Evolutionary conservation across 345 rosid species (phyloP), one percentile per base, ranked within the genome.

Genomic region (Psidium friedrichsthalianum): DNA sequence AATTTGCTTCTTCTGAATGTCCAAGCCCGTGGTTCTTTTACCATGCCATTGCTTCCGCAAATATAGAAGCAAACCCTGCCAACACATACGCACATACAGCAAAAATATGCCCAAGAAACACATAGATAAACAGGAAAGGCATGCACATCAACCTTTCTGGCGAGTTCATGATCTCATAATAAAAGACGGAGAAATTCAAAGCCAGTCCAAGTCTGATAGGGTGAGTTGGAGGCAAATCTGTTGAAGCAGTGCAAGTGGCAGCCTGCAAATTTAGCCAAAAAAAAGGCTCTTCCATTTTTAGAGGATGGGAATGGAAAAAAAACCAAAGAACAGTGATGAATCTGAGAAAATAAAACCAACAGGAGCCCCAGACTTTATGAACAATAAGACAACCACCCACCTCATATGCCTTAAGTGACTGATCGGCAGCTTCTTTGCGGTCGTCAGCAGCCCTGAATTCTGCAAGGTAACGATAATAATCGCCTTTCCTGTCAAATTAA

Each of bases 191-290:
- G 91, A 94, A 96, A 91, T 94, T 96, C 82, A 96, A 91, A 59
- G 98, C 96, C 89, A 94, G 86, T 54, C 98, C 98, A 87, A 96
- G 92, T 88, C 98, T 92, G 53, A 96, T 94, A 20, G 98, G 97
- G 90, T 96, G 98, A 21, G 97, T 94, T 0, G 97, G 91, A 32
- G 93, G 87, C 86, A 95, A 92, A 74, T 94, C 96, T 22, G 92
- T 85, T 84, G 83, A 83, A 25, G 96, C 98, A 47, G 91, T 58
- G 42, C 88, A 47, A 27, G 88, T 88, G 81, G 94, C 94, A 54
- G 94, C 93, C 94, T 91, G 85, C 87, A 58, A 44, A 55, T 25
- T 69, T 27, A 74, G 61, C 51, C 53, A 42, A 14, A 51, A n/a
- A 42, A 51, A 12, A 69, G 10, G 56, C n/a, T n/a, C 29, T 2